phyloP scores from a whole-genome alignment of 306 rosid genomes.

The Alnus rubra region DNA sequence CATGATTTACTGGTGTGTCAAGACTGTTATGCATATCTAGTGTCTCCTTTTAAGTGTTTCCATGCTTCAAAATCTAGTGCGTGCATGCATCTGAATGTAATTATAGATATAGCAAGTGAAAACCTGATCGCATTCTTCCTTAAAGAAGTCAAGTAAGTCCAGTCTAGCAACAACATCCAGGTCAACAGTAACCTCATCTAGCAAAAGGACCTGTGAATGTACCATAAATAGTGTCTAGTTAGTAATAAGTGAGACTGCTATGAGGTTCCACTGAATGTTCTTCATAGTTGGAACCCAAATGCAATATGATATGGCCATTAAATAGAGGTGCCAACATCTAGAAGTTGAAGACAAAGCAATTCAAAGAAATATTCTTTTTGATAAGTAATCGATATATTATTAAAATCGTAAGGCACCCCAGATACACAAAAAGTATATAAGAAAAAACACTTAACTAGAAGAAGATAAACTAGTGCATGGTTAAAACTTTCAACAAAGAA shows the following conservation, averaged over 20 bases:
- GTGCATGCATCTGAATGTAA: conserved; percentile 21
- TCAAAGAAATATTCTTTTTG: background rate
- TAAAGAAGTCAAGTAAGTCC: conserved; percentile 84
- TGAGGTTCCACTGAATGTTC: background rate
- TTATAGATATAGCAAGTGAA: conserved; percentile 22
- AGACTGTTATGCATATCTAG: background rate
- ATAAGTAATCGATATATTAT: too few relatives aligned
- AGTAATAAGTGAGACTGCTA: background rate
- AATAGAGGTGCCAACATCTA: background rate
- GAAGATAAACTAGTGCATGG: background rate
- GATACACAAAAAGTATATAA: too few relatives aligned
- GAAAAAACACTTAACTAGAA: too few relatives aligned
- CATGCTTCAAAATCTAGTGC: conserved; percentile 22
- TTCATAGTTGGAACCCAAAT: background rate
- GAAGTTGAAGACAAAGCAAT: background rate
- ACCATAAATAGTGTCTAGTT: background rate
- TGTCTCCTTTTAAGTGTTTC: background rate
- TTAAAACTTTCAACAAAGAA: background rate
- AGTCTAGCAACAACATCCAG: conserved; percentile 92
- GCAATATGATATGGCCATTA: background rate
- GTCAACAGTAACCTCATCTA: conserved; percentile 95
- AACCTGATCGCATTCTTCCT: conserved; percentile 98
- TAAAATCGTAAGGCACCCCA: too few relatives aligned
- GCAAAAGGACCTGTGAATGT: conserved; percentile 76
- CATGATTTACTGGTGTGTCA: background rate